Evolutionary conservation across 805 yeast genomes (phyloP).

Genomic region (Spathaspora boniae): DNA sequence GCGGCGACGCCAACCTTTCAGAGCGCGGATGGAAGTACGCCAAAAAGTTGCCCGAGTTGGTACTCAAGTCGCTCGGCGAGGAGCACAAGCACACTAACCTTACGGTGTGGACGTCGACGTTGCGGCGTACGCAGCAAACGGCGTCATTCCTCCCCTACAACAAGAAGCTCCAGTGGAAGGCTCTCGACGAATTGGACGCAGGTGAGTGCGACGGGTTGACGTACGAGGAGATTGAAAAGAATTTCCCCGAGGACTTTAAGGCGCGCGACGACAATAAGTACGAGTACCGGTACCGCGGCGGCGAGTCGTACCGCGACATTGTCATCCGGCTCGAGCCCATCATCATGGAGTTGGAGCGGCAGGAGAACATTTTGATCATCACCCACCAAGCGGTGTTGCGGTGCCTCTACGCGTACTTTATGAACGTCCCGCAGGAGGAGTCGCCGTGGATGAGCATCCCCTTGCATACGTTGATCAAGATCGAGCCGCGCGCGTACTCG

Average conservation of each 20-base stretch:
- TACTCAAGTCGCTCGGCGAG: conserved; percentile 59
- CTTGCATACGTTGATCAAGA: conserved; percentile 85
- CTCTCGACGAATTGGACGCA: conserved; percentile 93
- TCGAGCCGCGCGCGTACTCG: conserved; percentile 93
- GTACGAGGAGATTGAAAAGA: conserved; percentile 81
- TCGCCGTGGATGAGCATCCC: conserved; percentile 99
- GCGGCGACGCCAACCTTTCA: conserved; percentile 87
- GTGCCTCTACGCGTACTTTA: conserved; percentile 94
- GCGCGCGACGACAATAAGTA: conserved; percentile 95
- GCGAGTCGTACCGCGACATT: conserved; percentile 94
- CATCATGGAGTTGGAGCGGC: conserved; percentile 97
- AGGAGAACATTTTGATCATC: conserved; percentile 90
- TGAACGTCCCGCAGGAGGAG: conserved; percentile 97
- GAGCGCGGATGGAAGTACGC: conserved; percentile 86
- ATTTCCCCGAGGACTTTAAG: conserved; percentile 90
- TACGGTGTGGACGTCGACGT: conserved; percentile 95
- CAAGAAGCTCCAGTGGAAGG: conserved; percentile 86
- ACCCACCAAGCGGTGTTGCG: conserved; percentile 97
- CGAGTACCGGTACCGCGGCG: conserved; percentile 94
- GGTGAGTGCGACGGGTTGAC: conserved; percentile 98
- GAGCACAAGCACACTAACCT: conserved; percentile 50
- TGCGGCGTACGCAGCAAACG: conserved; percentile 89
- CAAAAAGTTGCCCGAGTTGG: conserved; percentile 71
- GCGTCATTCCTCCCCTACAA: conserved; percentile 78
- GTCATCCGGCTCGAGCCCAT: conserved; percentile 94